Conservation (phyloP, 1,284 basidiomycete species). For the Ceratobasidium sp. region DNA sequence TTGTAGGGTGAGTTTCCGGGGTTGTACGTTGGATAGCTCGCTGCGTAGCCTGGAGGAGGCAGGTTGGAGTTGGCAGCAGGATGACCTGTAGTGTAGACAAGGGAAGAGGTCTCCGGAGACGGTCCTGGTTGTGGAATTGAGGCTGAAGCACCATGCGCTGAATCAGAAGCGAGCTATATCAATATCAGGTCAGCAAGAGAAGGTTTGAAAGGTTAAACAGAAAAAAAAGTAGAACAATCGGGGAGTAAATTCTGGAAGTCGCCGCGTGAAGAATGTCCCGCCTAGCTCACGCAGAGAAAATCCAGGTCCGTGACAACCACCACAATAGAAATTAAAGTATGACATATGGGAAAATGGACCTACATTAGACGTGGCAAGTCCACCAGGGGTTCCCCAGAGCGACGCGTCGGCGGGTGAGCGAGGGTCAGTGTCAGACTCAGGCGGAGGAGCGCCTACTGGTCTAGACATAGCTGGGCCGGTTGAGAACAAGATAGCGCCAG, state of each 20-base stretch:
- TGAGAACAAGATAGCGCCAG: slow-evolving; percentile 36
- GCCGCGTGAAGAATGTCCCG: slow-evolving; percentile 19
- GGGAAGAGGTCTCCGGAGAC: slow-evolving; percentile 16
- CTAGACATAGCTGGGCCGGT: slow-evolving; percentile 40
- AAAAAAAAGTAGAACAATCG: not conserved
- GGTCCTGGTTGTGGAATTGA: slow-evolving; percentile 15
- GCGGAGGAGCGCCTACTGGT: slow-evolving; percentile 16
- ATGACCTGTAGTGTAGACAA: slow-evolving; percentile 38
- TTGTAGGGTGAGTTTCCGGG: slow-evolving; percentile 17
- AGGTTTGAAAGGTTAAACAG: not conserved
- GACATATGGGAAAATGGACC: not conserved
- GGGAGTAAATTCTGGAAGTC: not conserved
- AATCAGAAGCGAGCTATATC: slow-evolving; percentile 24
- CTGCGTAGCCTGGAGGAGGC: slow-evolving; percentile 18
- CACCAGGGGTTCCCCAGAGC: slow-evolving; percentile 19
- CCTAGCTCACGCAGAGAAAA: slow-evolving; percentile 11
- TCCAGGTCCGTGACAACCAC: not conserved
- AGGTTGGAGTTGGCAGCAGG: not conserved
- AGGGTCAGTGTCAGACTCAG: slow-evolving; percentile 21
- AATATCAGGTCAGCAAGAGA: slow-evolving; percentile 20
- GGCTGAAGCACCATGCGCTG: not conserved
- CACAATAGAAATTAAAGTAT: not conserved
- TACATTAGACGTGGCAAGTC: slow-evolving; percentile 22
- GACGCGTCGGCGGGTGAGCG: slow-evolving; percentile 6
- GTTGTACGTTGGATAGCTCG: slow-evolving; percentile 25